Percentiles rank a stretch among this genome's conserved stretches.
phyloP scores from a whole-genome alignment of 441 rosid genomes.

The Populus hybrid region DNA sequence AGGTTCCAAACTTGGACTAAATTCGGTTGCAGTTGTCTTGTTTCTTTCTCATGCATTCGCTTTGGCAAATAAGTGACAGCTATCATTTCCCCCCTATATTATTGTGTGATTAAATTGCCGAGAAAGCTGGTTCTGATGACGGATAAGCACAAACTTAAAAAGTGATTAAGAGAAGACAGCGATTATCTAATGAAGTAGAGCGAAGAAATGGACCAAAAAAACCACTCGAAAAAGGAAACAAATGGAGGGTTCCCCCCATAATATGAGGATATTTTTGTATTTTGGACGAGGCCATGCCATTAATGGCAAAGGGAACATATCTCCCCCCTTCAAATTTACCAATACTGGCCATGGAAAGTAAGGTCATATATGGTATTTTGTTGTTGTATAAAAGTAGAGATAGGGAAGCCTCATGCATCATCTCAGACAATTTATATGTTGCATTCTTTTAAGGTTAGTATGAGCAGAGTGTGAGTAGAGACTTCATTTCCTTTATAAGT shows the following conservation, averaged over 20 bases:
- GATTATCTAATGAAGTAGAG: neutral
- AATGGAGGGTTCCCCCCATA: neutral
- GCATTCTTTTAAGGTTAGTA: conserved; percentile 11
- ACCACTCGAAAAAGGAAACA: neutral
- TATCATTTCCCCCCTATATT: neutral
- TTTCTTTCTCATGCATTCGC: conserved; percentile 18
- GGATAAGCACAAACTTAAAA: neutral
- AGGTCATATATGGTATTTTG: conserved; percentile 17
- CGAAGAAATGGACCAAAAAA: neutral
- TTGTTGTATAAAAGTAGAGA: conserved; percentile 13
- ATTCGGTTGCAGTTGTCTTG: conserved; percentile 12
- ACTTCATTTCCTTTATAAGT: neutral
- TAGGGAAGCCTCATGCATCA: conserved; percentile 4
- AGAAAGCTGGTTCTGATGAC: neutral
- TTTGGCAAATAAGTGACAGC: conserved; percentile 14
- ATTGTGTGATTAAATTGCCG: conserved; percentile 2
- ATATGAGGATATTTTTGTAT: neutral
- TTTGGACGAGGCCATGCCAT: neutral
- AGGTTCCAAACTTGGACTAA: conserved; percentile 14
- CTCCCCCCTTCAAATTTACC: neutral
- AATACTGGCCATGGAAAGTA: neutral
- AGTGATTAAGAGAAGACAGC: neutral
- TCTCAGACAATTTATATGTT: neutral
- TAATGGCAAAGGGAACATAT: neutral
- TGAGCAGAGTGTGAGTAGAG: neutral